These are phyloP conservation scores for Flaveria linearis DNA, from an alignment of 129 eudicot species.

Conservation along the genomic window DNA sequence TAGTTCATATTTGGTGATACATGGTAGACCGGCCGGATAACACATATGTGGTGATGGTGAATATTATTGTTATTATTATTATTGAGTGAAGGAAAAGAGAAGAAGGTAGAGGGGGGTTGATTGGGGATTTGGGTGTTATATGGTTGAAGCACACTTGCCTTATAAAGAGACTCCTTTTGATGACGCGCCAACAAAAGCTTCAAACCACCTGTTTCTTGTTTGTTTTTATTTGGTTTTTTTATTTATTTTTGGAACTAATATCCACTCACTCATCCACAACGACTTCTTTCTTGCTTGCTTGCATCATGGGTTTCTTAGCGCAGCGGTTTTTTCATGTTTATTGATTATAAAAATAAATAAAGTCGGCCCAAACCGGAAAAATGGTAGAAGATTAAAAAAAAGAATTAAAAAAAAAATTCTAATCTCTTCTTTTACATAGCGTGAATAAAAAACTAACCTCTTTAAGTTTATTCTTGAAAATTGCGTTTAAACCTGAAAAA, in stretches of 20 bases:
- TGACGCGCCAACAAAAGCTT: constrained; percentile 36
- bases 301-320: constrained; percentile 1
- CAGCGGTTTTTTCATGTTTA: not conserved
- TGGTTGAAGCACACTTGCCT: constrained; percentile 36
- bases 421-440: too few relatives aligned
- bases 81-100: not conserved
- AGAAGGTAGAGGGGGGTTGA: constrained; percentile 15
- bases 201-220: constrained; percentile 36
- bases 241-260: too few relatives aligned
- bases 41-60: constrained; percentile 44
- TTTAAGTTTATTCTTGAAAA: too few relatives aligned
- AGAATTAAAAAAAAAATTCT: too few relatives aligned
- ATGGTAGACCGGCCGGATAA: constrained; percentile 30
- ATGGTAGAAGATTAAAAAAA: too few relatives aligned
- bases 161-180: constrained; percentile 19
- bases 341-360: not conserved
- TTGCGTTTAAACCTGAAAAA: too few relatives aligned
- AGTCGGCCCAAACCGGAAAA: too few relatives aligned
- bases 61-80: not conserved
- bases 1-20: not conserved
- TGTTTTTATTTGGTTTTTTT: constrained; percentile 20
- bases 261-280: too few relatives aligned
- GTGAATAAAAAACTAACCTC: too few relatives aligned
- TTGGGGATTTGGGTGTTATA: constrained; percentile 10
- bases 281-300: not conserved